Conservation (phyloP, 1,284 basidiomycete genomes). For the Phellopilus nigrolimitatus region DNA sequence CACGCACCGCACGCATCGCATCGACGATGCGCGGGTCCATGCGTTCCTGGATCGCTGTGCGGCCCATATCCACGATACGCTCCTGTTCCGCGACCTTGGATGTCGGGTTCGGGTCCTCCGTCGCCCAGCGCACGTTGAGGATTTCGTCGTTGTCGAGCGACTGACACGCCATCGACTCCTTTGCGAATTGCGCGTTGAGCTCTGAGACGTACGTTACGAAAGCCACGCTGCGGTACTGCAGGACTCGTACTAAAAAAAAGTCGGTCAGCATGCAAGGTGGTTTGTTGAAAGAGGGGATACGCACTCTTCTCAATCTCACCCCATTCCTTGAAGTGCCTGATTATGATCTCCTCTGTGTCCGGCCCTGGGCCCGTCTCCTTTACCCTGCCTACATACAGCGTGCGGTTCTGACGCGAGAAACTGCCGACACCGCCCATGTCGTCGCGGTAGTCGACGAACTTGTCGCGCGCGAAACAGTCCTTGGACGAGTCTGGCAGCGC, state of each 20-base stretch:
- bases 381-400: slow-evolving; percentile 92
- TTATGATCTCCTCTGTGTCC: slow-evolving; percentile 87
- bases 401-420: slow-evolving; percentile 91
- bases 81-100: slow-evolving; percentile 82
- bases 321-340: slow-evolving; percentile 94
- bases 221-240: slow-evolving; percentile 92
- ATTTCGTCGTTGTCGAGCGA: slow-evolving; percentile 97
- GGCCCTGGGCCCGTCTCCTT: slow-evolving; percentile 84
- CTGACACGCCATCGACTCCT: slow-evolving; percentile 99
- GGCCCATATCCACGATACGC: slow-evolving; percentile 75
- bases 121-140: slow-evolving; percentile 96
- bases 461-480: slow-evolving; percentile 96
- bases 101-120: slow-evolving; percentile 91
- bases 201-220: slow-evolving; percentile 96
- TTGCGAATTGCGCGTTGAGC: slow-evolving; percentile 89
- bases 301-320: slow-evolving; percentile 90
- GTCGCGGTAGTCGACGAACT: slow-evolving; percentile 95
- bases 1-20: slow-evolving; percentile 76
- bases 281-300: slow-evolving; percentile 31
- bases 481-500: slow-evolving; percentile 86
- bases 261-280: slow-evolving; percentile 12
- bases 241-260: slow-evolving; percentile 65
- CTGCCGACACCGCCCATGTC: slow-evolving; percentile 99
- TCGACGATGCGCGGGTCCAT: slow-evolving; percentile 84
- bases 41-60: slow-evolving; percentile 77